These are phyloP conservation scores for Mycena maculata DNA, from an alignment of 768 basidiomycete species.

Conservation along the genomic window DNA sequence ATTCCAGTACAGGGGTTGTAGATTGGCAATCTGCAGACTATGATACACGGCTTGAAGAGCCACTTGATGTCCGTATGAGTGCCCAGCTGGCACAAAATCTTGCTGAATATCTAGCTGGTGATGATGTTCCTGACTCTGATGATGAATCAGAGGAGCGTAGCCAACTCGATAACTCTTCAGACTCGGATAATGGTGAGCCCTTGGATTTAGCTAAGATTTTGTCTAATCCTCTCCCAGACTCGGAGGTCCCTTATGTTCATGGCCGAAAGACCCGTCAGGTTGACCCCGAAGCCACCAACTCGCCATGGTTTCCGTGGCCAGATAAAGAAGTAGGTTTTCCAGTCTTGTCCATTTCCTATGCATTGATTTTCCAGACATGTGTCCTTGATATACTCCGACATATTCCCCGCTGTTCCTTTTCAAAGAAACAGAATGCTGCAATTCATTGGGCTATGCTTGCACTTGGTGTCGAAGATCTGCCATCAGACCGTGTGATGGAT, in stretches of 20 bases:
- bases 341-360: background rate
- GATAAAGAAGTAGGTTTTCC: slow-evolving; percentile 11
- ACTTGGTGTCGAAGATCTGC: no score
- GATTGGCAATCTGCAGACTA: background rate
- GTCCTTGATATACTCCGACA: slow-evolving; percentile 31
- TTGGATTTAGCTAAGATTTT: background rate
- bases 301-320: slow-evolving; percentile 20
- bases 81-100: slow-evolving; percentile 4
- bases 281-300: background rate
- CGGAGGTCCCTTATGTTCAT: background rate
- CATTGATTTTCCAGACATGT: no score
- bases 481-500: no score
- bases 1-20: background rate
- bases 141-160: slow-evolving; percentile 9
- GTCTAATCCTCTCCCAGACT: background rate
- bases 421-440: slow-evolving; percentile 23
- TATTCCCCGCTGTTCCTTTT: slow-evolving; percentile 29
- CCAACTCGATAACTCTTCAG: background rate
- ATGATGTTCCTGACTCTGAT: slow-evolving; percentile 1
- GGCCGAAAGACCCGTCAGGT: background rate
- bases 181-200: slow-evolving; percentile 3
- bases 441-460: slow-evolving; percentile 33
- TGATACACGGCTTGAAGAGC: slow-evolving; percentile 3
- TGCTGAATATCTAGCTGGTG: background rate
- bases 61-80: background rate